Evolutionary conservation across 2,329 filamentous ascomycete species (phyloP).

Genomic region (Xylariales sp.): DNA sequence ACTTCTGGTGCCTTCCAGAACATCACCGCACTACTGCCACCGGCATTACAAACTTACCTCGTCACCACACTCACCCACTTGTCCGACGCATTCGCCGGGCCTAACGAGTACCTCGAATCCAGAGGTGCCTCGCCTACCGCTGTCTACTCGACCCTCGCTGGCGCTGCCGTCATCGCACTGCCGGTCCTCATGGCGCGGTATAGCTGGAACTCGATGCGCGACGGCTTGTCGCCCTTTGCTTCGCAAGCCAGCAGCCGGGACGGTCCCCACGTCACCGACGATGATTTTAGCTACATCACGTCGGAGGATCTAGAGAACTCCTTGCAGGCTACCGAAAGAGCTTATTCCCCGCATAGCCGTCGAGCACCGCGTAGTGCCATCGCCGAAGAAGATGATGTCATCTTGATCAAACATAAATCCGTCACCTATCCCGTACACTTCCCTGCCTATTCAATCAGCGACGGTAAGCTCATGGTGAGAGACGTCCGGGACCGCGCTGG

Average conservation of each 20-base stretch:
- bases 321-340: conserved; percentile 52
- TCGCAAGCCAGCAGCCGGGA: conserved; percentile 58
- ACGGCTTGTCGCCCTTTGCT: conserved; percentile 63
- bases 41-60: conserved; percentile 64
- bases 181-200: conserved; percentile 67
- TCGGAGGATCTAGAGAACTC: conserved; percentile 72
- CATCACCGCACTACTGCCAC: conserved; percentile 62
- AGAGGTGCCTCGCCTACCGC: conserved; percentile 63
- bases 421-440: conserved; percentile 77
- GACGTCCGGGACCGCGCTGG: conserved; percentile 76
- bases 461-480: conserved; percentile 74
- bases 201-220: conserved; percentile 60
- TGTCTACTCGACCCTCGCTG: conserved; percentile 63
- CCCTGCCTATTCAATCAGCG: conserved; percentile 78
- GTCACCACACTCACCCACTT: conserved; percentile 64
- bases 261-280: conserved; percentile 74
- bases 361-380: conserved; percentile 50
- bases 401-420: conserved; percentile 76
- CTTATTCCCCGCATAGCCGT: conserved; percentile 55
- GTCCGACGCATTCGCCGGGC: conserved; percentile 59
- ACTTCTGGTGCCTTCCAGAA: conserved; percentile 72
- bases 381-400: conserved; percentile 75
- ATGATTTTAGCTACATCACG: conserved; percentile 87
- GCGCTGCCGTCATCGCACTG: conserved; percentile 60
- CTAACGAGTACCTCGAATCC: conserved; percentile 64